phyloP scores from a whole-genome alignment of 1,284 basidiomycete species.

The Melanopsichium pennsylvanicum region DNA sequence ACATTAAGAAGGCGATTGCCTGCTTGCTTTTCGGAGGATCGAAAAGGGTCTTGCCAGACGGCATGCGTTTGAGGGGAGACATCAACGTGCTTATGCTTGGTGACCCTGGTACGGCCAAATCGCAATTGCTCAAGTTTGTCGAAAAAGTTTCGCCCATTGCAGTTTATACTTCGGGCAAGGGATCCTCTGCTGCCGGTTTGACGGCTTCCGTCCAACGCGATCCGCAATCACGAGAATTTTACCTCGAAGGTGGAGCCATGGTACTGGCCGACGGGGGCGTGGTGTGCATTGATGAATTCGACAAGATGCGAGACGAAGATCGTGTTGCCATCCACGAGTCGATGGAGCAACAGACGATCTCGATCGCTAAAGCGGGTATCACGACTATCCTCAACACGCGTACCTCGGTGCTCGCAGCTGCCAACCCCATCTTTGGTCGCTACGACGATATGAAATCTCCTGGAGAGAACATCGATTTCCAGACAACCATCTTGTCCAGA shows the following conservation, averaged over 20 bases:
- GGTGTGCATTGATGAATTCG: slow-evolving; percentile 99
- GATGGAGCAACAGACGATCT: slow-evolving; percentile 99
- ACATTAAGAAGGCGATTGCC: slow-evolving; percentile 97
- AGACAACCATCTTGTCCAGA: slow-evolving; percentile 95
- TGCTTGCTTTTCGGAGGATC: slow-evolving; percentile 96
- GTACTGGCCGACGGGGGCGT: slow-evolving; percentile 98
- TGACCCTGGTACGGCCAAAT: slow-evolving; percentile 98
- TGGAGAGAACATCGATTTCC: slow-evolving; percentile 98
- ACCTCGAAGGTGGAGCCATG: slow-evolving; percentile 99
- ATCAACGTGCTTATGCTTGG: slow-evolving; percentile 96
- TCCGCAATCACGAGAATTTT: slow-evolving; percentile 90
- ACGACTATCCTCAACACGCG: slow-evolving; percentile 96
- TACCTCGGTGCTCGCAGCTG: slow-evolving; percentile 94
- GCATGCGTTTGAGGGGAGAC: slow-evolving; percentile 95
- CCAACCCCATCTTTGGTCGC: slow-evolving; percentile 97
- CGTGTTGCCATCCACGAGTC: slow-evolving; percentile 99
- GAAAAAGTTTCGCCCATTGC: slow-evolving; percentile 98
- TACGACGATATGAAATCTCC: slow-evolving; percentile 98
- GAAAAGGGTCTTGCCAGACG: slow-evolving; percentile 97
- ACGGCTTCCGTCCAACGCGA: slow-evolving; percentile 98
- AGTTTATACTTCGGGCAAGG: slow-evolving; percentile 98
- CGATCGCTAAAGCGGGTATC: slow-evolving; percentile 98
- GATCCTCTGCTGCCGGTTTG: slow-evolving; percentile 95
- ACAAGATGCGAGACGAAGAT: slow-evolving; percentile 99
- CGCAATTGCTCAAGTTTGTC: slow-evolving; percentile 96